Conservation (phyloP, 2,329 filamentous ascomycete genomes). For the Drechslerella stenobrocha region DNA sequence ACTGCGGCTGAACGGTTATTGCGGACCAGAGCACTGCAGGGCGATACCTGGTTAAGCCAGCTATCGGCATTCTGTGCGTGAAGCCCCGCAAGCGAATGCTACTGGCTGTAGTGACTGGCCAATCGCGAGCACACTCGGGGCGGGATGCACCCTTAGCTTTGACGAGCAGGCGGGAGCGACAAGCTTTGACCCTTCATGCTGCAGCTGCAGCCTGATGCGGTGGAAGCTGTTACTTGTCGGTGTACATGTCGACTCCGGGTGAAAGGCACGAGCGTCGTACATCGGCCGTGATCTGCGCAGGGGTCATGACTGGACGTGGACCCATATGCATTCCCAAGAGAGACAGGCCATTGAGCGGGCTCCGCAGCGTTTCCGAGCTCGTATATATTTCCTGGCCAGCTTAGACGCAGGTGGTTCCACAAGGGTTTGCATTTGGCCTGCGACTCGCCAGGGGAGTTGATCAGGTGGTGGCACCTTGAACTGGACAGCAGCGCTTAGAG, state of each 20-base stretch:
- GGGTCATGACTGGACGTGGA: too few species aligned
- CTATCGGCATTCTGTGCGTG: too few species aligned
- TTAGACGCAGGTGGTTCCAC: neutral
- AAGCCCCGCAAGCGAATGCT: slow-evolving; percentile 9
- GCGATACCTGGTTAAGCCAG: too few species aligned
- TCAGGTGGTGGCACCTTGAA: neutral
- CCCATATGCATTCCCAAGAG: too few species aligned
- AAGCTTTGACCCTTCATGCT: slow-evolving; percentile 40
- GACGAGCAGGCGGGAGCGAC: slow-evolving; percentile 28
- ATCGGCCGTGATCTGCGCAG: slow-evolving; percentile 44
- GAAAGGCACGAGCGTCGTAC: neutral
- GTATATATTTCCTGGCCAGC: too few species aligned
- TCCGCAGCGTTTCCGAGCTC: too few species aligned
- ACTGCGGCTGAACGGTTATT: too few species aligned
- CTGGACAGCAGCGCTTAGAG: slow-evolving; percentile 6
- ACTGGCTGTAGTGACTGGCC: slow-evolving; percentile 16
- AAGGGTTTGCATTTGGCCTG: slow-evolving; percentile 3
- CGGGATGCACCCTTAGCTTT: too few species aligned
- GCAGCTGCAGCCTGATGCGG: slow-evolving; percentile 46
- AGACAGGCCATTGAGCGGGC: too few species aligned
- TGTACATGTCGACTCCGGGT: slow-evolving; percentile 10
- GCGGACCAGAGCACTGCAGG: too few species aligned
- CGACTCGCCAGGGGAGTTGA: neutral
- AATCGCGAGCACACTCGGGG: slow-evolving; percentile 19
- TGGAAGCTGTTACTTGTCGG: slow-evolving; percentile 37